Evolutionary conservation across 768 basidiomycete genomes (phyloP).

Genomic region (Melanogaster broomeanus): DNA sequence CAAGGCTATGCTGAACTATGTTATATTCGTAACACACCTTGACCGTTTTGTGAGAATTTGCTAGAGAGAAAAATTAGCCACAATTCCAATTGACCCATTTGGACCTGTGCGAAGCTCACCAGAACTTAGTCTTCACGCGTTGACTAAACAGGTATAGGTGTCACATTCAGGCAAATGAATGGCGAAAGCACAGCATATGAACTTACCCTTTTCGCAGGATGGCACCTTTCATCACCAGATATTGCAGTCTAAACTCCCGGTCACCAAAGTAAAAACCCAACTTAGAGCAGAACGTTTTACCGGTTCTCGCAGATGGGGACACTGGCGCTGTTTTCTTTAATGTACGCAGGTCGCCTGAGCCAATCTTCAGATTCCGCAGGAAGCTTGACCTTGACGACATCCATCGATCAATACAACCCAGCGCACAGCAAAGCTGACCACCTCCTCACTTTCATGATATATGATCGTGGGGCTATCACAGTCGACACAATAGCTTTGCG

Average conservation of each 20-base stretch:
- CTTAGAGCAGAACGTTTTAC: constrained; percentile 35
- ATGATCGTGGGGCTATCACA: constrained; percentile 79
- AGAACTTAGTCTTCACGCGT: constrained; percentile 79
- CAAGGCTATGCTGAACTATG: constrained; percentile 7
- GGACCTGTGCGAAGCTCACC: constrained; percentile 45
- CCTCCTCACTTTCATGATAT: constrained; percentile 75
- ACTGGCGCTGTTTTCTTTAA: constrained; percentile 74
- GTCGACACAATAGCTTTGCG: constrained; percentile 76
- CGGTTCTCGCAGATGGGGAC: constrained; percentile 84
- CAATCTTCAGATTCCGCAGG: constrained; percentile 87
- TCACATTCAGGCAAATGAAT: constrained; percentile 19
- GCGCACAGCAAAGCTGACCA: constrained; percentile 1
- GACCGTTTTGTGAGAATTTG: constrained; percentile 66
- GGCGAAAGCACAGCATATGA: constrained; percentile 3
- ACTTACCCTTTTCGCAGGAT: constrained; percentile 83
- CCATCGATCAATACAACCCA: not conserved
- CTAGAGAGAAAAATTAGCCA: constrained; percentile 36
- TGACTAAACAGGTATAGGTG: constrained; percentile 56
- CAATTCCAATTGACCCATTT: constrained; percentile 1
- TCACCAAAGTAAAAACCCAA: constrained; percentile 12
- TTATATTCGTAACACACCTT: constrained; percentile 39
- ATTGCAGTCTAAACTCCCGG: constrained; percentile 64
- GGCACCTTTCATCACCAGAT: constrained; percentile 84
- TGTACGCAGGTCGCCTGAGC: constrained; percentile 83
- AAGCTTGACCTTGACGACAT: constrained; percentile 66